Percentiles rank a stretch among this genome's conserved stretches.
phyloP scores from a whole-genome alignment of 2,329 filamentous ascomycete genomes.

The Verticillium dahliae region DNA sequence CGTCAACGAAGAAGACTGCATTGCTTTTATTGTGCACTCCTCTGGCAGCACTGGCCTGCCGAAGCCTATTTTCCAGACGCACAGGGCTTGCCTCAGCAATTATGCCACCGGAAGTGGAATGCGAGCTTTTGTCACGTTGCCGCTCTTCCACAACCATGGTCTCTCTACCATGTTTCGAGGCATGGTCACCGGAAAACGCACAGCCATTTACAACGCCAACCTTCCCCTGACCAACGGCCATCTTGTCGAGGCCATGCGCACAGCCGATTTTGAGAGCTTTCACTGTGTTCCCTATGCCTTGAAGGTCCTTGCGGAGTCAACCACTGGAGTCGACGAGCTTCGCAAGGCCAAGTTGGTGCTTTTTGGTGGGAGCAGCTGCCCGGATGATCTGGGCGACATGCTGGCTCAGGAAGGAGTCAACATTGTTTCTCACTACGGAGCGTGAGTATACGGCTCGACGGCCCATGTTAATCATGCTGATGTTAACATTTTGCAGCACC shows the following conservation, averaged over 20 bases:
- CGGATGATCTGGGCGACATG: slow-evolving; percentile 43
- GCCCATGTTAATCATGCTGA: neutral
- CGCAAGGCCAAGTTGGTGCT: slow-evolving; percentile 36
- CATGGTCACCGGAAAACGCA: slow-evolving; percentile 35
- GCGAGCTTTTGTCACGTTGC: slow-evolving; percentile 37
- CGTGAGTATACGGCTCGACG: slow-evolving; percentile 22
- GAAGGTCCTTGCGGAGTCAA: slow-evolving; percentile 48
- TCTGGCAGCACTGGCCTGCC: slow-evolving; percentile 47
- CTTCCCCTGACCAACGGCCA: slow-evolving; percentile 40
- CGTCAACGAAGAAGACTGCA: slow-evolving; percentile 12
- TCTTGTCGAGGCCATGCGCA: slow-evolving; percentile 31
- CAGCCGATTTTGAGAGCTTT: slow-evolving; percentile 38
- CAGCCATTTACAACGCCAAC: slow-evolving; percentile 39
- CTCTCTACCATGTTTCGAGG: slow-evolving; percentile 40
- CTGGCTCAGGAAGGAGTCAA: slow-evolving; percentile 41
- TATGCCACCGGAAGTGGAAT: slow-evolving; percentile 35
- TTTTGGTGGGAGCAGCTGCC: slow-evolving; percentile 45
- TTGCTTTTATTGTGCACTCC: slow-evolving; percentile 25
- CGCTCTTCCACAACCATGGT: slow-evolving; percentile 46
- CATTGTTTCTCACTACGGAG: slow-evolving; percentile 42
- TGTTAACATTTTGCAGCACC: slow-evolving; percentile 27
- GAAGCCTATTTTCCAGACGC: slow-evolving; percentile 48
- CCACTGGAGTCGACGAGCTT: slow-evolving; percentile 39
- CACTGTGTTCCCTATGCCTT: slow-evolving; percentile 52
- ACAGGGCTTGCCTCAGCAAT: slow-evolving; percentile 36